These are phyloP conservation scores for Alternaria sp. DNA, from an alignment of 2,329 filamentous ascomycete genomes.

Conservation along the genomic window DNA sequence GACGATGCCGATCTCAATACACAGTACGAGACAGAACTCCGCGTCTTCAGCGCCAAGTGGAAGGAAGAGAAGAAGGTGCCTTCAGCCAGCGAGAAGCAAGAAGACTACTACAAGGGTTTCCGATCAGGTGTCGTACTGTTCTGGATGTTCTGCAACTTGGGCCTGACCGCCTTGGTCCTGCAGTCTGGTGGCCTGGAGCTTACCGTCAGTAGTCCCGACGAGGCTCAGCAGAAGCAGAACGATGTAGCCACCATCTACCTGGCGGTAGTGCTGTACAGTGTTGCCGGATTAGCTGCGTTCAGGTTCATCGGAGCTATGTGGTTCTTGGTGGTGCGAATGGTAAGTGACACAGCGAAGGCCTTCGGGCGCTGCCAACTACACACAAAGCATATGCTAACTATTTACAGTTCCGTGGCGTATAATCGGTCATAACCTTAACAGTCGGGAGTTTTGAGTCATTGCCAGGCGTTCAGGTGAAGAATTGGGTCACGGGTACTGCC, in stretches of 20 bases:
- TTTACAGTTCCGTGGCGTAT: slow-evolving; percentile 62
- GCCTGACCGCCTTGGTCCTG: slow-evolving; percentile 83
- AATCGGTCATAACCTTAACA: background rate
- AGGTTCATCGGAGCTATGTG: slow-evolving; percentile 88
- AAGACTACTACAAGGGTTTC: slow-evolving; percentile 98
- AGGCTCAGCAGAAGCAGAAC: slow-evolving; percentile 56
- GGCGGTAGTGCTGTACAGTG: slow-evolving; percentile 85
- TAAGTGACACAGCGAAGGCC: slow-evolving; percentile 30
- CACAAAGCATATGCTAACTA: slow-evolving; percentile 36
- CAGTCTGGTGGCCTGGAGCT: slow-evolving; percentile 81
- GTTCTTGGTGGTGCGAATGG: slow-evolving; percentile 75
- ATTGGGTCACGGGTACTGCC: slow-evolving; percentile 15
- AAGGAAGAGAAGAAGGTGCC: slow-evolving; percentile 73
- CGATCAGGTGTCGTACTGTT: slow-evolving; percentile 88
- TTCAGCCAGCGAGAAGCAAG: slow-evolving; percentile 77
- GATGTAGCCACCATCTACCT: slow-evolving; percentile 81
- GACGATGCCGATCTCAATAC: slow-evolving; percentile 95
- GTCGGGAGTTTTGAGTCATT: background rate
- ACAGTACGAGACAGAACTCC: slow-evolving; percentile 87
- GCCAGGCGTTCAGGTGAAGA: slow-evolving; percentile 16
- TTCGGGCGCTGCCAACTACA: background rate
- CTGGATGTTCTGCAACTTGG: slow-evolving; percentile 98
- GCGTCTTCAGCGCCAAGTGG: slow-evolving; percentile 76
- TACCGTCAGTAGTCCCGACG: slow-evolving; percentile 49
- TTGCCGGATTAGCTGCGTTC: slow-evolving; percentile 82